Evolutionary conservation across 1,284 basidiomycete genomes (phyloP), one percentile per base, ranked within the genome.

Genomic region (Austropuccinia psidii): DNA sequence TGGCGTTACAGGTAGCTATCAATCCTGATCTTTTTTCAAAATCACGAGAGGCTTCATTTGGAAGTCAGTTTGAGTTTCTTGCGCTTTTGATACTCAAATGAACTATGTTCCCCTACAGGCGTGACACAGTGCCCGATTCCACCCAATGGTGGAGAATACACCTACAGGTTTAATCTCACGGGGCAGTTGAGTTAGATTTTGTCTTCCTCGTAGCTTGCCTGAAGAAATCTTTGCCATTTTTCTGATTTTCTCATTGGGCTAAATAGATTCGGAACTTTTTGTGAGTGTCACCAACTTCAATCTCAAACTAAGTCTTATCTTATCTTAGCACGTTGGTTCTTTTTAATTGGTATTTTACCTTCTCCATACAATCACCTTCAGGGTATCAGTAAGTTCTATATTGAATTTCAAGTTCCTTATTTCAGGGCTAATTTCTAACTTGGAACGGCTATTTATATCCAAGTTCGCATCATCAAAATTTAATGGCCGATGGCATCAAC

Each of bases 121-220:
- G 37, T 85, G 11, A 82, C 80, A 29, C 83, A 85, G 75, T 87
- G 86, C 76, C 85, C 85, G 0, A 85, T 87, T 74, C 81, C 82
- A 1, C 79, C 84, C 0, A 79, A 69, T 76, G 81, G 81, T 0
- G 76, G 81, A 24, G 81, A 80, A 13, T 86, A 85, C 80, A 80
- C 83, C n/a, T 86, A 86, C 81, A 83, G 84, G 57, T 83, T 83
- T 75, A 81, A 78, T n/a, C 75, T 80, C n/a, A 43, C 2, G 65
- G 77, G 77, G 37, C 58, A 83, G 62, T 80, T n/a, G 70, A 78
- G 85, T 78, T 77, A 82, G 81, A 6, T 83, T 81, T 69, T 85
- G 84, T 82, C 82, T 77, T 72, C 79, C 79, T 68, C 76, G 57
- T 13, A 33, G 52, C 0, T 54, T 24, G 27, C 13, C 19, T 54